A percentile compares a stretch with the other conserved stretches of the same genome.
phyloP scores from a whole-genome alignment of 208 protist genomes.

The Leishmania aethiopica region DNA sequence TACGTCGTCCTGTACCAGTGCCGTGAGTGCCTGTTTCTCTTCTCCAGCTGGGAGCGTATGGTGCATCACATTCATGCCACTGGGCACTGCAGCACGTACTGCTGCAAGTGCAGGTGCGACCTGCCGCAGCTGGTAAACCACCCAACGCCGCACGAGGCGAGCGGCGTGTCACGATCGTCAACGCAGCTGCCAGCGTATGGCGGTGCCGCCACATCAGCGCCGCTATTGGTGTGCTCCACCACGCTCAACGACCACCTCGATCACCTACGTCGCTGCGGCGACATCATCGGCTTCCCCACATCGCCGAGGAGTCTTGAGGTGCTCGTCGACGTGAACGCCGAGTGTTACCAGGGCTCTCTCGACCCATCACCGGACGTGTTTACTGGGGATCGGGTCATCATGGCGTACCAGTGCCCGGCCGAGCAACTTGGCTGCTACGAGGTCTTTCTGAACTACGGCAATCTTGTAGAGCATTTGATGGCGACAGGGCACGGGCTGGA shows the following conservation, averaged over 20 bases:
- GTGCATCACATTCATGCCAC: constrained; percentile 45
- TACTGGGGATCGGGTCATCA: constrained; percentile 15
- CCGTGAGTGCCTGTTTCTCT: constrained; percentile 57
- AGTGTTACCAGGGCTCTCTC: constrained; percentile 20
- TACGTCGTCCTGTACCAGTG: constrained; percentile 79
- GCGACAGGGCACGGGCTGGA: constrained; percentile 30
- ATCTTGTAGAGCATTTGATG: constrained; percentile 60
- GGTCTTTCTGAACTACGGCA: constrained; percentile 68
- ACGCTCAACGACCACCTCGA: constrained; percentile 34
- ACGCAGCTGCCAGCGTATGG: neutral
- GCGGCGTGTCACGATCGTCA: neutral
- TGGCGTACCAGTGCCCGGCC: constrained; percentile 45
- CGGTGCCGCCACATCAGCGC: neutral
- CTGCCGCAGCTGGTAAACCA: constrained; percentile 33
- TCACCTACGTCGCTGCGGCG: constrained; percentile 35
- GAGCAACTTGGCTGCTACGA: constrained; percentile 34
- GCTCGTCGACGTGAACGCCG: constrained; percentile 42
- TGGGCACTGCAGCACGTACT: constrained; percentile 49
- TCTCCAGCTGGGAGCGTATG: constrained; percentile 51
- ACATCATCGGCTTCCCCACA: constrained; percentile 47
- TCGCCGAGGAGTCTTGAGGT: constrained; percentile 61
- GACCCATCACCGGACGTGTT: constrained; percentile 19
- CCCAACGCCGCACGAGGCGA: constrained; percentile 10
- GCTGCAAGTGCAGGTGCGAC: constrained; percentile 26
- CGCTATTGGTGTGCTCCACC: constrained; percentile 15